Evolutionary conservation across 805 yeast species (phyloP).

Genomic region (Lachancea kluyveri): DNA sequence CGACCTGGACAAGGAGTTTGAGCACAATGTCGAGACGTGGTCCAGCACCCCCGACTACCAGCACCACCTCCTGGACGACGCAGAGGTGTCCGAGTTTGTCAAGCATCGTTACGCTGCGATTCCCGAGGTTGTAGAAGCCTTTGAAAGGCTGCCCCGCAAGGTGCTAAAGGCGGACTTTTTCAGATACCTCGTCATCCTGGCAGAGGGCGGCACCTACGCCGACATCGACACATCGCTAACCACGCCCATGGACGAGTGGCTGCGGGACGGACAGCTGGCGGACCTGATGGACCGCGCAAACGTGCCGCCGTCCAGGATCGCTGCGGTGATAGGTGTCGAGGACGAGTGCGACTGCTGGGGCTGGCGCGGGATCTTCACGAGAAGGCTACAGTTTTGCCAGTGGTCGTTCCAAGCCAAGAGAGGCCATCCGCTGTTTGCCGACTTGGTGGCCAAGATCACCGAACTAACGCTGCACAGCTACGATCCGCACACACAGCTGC

Average conservation of each 20-base stretch:
- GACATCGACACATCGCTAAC: conserved; percentile 54
- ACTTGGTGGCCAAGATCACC: conserved; percentile 46
- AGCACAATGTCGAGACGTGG: conserved; percentile 17
- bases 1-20: conserved; percentile 27
- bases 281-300: conserved; percentile 30
- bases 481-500: conserved; percentile 24
- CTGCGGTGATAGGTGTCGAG: conserved; percentile 50
- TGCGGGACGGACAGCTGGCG: conserved; percentile 35
- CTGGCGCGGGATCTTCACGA: conserved; percentile 46
- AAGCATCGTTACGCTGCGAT: conserved; percentile 33
- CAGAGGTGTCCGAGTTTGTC: conserved; percentile 34
- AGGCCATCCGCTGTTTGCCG: conserved; percentile 54
- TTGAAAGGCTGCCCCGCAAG: conserved; percentile 44
- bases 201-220: conserved; percentile 56
- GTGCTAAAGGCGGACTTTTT: conserved; percentile 48
- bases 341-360: conserved; percentile 45
- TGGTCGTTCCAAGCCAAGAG: conserved; percentile 57
- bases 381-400: conserved; percentile 57
- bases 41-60: conserved; percentile 10
- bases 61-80: conserved; percentile 32
- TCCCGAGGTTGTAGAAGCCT: conserved; percentile 49
- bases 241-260: conserved; percentile 55
- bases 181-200: conserved; percentile 44
- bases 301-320: conserved; percentile 35
- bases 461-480: conserved; percentile 42